phyloP scores from a whole-genome alignment of 495 filamentous ascomycete species.

The Daldinia caldariorum region DNA sequence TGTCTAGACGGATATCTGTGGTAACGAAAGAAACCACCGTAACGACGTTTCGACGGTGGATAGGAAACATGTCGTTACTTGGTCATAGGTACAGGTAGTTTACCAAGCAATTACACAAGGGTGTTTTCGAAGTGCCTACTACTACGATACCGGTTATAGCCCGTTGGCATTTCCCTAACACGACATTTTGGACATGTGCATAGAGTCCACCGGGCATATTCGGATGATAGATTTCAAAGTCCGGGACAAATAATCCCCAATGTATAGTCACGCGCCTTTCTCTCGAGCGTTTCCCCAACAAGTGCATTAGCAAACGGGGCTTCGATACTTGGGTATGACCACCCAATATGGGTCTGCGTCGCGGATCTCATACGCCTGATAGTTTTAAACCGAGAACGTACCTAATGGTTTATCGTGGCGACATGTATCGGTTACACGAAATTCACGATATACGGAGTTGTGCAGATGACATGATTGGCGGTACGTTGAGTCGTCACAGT shows the following conservation, averaged over 20 bases:
- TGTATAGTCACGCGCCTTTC: constrained; percentile 30
- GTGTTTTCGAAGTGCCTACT: constrained; percentile 10
- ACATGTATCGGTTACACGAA: constrained; percentile 34
- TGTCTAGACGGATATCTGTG: constrained; percentile 24
- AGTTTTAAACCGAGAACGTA: constrained; percentile 20
- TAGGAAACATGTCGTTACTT: constrained; percentile 28
- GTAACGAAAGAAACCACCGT: constrained; percentile 29
- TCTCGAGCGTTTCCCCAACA: constrained; percentile 22
- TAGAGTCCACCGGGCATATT: constrained; percentile 7
- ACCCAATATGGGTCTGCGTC: constrained; percentile 23
- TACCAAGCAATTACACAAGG: constrained; percentile 35
- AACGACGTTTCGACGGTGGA: constrained; percentile 15
- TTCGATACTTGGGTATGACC: constrained; percentile 35
- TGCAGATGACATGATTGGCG: constrained; percentile 35
- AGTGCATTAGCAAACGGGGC: constrained; percentile 7
- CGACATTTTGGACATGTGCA: constrained; percentile 7
- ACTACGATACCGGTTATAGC: neutral
- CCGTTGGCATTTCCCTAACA: constrained; percentile 3
- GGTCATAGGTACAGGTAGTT: constrained; percentile 35
- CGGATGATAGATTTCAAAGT: constrained; percentile 6
- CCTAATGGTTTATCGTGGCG: constrained; percentile 10
- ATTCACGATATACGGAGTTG: constrained; percentile 23
- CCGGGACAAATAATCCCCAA: constrained; percentile 7
- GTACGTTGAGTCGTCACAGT: constrained; percentile 30
- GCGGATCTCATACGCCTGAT: constrained; percentile 32